Conservation (phyloP, 768 basidiomycete species). For the Suillus clintonianus region DNA sequence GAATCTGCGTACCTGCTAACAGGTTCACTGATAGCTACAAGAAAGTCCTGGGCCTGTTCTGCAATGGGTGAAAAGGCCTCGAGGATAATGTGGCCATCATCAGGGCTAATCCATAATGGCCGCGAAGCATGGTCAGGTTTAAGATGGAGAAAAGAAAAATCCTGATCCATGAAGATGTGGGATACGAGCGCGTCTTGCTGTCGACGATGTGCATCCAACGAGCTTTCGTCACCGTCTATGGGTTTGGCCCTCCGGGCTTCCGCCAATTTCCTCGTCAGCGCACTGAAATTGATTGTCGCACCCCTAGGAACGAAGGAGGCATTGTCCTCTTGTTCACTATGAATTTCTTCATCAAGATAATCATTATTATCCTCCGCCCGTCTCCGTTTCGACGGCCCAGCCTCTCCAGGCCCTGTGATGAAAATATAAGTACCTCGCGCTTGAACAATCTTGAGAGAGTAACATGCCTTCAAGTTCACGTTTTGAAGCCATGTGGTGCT, state of each 20-base stretch:
- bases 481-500: slow-evolving; percentile 37
- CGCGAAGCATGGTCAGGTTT: slow-evolving; percentile 91
- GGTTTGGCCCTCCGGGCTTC: slow-evolving; percentile 52
- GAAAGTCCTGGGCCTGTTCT: slow-evolving; percentile 97
- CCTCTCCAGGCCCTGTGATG: slow-evolving; percentile 17
- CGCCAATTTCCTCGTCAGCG: slow-evolving; percentile 77
- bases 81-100: slow-evolving; percentile 90
- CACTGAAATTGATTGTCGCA: slow-evolving; percentile 87
- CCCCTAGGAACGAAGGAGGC: slow-evolving; percentile 58
- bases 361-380: slow-evolving; percentile 54
- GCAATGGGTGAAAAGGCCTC: slow-evolving; percentile 98
- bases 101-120: slow-evolving; percentile 95
- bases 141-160: slow-evolving; percentile 84
- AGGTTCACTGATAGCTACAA: slow-evolving; percentile 97
- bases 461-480: slow-evolving; percentile 41
- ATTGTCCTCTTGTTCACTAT: slow-evolving; percentile 32
- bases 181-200: slow-evolving; percentile 79
- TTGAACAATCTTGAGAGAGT: background rate
- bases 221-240: slow-evolving; percentile 44
- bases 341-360: slow-evolving; percentile 59
- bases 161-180: slow-evolving; percentile 81
- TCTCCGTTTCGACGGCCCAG: slow-evolving; percentile 41
- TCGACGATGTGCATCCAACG: slow-evolving; percentile 64
- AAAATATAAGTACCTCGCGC: slow-evolving; percentile 1
- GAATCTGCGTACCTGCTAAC: slow-evolving; percentile 83